A percentile compares a stretch with the other conserved stretches of the same genome.
phyloP scores from a whole-genome alignment of 2,329 filamentous ascomycete species.

The Alternaria consortialis region DNA sequence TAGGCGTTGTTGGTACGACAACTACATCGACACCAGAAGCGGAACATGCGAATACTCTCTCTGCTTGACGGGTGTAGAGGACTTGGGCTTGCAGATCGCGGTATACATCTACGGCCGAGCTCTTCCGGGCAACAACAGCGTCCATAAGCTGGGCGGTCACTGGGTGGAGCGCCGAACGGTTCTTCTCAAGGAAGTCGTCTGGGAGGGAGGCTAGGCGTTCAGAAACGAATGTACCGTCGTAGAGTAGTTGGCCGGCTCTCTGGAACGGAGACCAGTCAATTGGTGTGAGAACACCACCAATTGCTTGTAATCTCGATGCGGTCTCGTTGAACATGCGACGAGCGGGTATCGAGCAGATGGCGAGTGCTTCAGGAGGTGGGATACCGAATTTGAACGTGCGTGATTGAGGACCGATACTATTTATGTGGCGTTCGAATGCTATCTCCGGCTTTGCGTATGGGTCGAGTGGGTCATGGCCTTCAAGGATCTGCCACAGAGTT shows the following conservation, averaged over 20 bases:
- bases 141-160: slow-evolving; percentile 57
- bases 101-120: slow-evolving; percentile 44
- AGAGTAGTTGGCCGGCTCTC: slow-evolving; percentile 63
- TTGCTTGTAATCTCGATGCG: slow-evolving; percentile 34
- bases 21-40: slow-evolving; percentile 42
- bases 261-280: slow-evolving; percentile 56
- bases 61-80: slow-evolving; percentile 43
- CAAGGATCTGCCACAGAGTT: slow-evolving; percentile 58
- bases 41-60: slow-evolving; percentile 39
- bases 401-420: slow-evolving; percentile 45
- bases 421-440: slow-evolving; percentile 46
- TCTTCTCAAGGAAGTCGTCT: slow-evolving; percentile 42
- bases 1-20: slow-evolving; percentile 64
- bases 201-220: slow-evolving; percentile 60
- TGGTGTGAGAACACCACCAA: slow-evolving; percentile 42
- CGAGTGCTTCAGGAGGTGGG: slow-evolving; percentile 57
- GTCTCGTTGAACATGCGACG: slow-evolving; percentile 48
- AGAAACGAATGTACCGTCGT: slow-evolving; percentile 66
- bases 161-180: slow-evolving; percentile 57
- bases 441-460: slow-evolving; percentile 59
- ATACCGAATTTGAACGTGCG: slow-evolving; percentile 60
- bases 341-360: slow-evolving; percentile 54
- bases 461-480: slow-evolving; percentile 60
- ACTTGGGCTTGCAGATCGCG: slow-evolving; percentile 46
- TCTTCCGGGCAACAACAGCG: slow-evolving; percentile 36